These are phyloP conservation scores for Suillus bovinus DNA, from an alignment of 768 basidiomycete species.

Conservation along the genomic window DNA sequence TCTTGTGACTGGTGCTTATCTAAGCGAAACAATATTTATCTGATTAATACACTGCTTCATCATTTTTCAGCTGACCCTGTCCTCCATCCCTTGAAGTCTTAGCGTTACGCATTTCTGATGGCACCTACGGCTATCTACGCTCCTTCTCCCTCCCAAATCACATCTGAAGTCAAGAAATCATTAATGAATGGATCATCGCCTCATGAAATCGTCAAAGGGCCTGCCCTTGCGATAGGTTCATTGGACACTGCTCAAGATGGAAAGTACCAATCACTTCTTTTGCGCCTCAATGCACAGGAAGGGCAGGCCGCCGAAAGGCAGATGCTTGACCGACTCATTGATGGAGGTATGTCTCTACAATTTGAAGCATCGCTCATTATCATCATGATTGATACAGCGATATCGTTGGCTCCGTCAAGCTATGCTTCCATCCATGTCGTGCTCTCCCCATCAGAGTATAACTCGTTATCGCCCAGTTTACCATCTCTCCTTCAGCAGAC, in stretches of 20 bases:
- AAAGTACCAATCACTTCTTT: slow-evolving; percentile 70
- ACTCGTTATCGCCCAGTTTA: slow-evolving; percentile 51
- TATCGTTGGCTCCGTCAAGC: slow-evolving; percentile 48
- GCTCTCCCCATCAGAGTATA: slow-evolving; percentile 66
- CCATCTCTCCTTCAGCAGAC: slow-evolving; percentile 60
- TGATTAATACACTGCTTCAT: slow-evolving; percentile 16
- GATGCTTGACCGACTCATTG: slow-evolving; percentile 80
- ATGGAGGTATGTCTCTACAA: slow-evolving; percentile 58
- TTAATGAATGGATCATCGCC: slow-evolving; percentile 10
- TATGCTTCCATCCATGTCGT: slow-evolving; percentile 70
- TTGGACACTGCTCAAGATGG: slow-evolving; percentile 78
- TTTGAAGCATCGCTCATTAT: slow-evolving; percentile 1
- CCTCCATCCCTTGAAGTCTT: slow-evolving; percentile 1
- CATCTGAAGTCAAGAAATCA: slow-evolving; percentile 19
- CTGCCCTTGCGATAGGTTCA: slow-evolving; percentile 76
- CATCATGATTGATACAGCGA: slow-evolving; percentile 44
- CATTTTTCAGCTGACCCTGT: not conserved
- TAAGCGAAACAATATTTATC: slow-evolving; percentile 19
- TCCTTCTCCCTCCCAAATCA: slow-evolving; percentile 16
- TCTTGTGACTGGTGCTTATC: slow-evolving; percentile 10
- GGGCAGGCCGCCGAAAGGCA: slow-evolving; percentile 65
- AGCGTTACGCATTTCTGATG: slow-evolving; percentile 39
- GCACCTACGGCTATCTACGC: slow-evolving; percentile 58
- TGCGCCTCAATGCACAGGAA: slow-evolving; percentile 50
- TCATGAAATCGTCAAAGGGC: slow-evolving; percentile 33